phyloP scores from a whole-genome alignment of 2,329 filamentous ascomycete species.

The Intubia oerlemansii region DNA sequence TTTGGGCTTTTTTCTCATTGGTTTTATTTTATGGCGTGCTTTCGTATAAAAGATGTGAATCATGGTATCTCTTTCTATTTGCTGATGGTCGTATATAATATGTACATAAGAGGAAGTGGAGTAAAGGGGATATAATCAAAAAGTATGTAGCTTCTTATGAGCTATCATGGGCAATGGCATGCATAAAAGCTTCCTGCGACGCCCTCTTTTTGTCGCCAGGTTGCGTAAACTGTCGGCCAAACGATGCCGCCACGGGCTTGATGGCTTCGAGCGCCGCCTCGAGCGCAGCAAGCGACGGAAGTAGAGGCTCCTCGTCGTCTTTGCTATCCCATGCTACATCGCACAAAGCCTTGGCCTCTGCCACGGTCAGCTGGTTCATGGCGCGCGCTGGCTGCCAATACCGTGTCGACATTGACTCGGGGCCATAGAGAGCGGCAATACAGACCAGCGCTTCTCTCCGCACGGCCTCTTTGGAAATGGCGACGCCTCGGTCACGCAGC shows the following conservation, averaged over 20 bases:
- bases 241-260: conserved; percentile 3
- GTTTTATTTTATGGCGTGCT: too few relatives aligned
- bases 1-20: too few relatives aligned
- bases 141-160: too few relatives aligned
- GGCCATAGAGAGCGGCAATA: conserved; percentile 15
- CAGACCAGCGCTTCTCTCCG: conserved; percentile 11
- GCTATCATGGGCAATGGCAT: too few relatives aligned
- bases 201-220: conserved; percentile 2
- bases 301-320: conserved; percentile 6
- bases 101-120: too few relatives aligned
- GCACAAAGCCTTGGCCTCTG: conserved; percentile 15
- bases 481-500: conserved; percentile 14
- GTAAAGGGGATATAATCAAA: too few relatives aligned
- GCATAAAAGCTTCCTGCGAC: conserved; percentile 2
- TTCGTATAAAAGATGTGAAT: too few relatives aligned
- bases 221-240: conserved; percentile 4
- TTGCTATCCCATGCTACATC: conserved; percentile 16
- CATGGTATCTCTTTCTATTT: too few relatives aligned
- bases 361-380: conserved; percentile 11
- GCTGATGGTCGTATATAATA: too few relatives aligned
- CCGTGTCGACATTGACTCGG: conserved; percentile 8
- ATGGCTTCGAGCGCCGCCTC: conserved; percentile 9
- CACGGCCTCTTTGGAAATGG: conserved; percentile 9
- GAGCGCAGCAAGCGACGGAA: conserved; percentile 12
- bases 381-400: conserved; percentile 7